Percentiles rank a stretch among this genome's conserved stretches.
phyloP scores from a whole-genome alignment of 2,329 filamentous ascomycete species.

The Lasiodiplodia sp. region DNA sequence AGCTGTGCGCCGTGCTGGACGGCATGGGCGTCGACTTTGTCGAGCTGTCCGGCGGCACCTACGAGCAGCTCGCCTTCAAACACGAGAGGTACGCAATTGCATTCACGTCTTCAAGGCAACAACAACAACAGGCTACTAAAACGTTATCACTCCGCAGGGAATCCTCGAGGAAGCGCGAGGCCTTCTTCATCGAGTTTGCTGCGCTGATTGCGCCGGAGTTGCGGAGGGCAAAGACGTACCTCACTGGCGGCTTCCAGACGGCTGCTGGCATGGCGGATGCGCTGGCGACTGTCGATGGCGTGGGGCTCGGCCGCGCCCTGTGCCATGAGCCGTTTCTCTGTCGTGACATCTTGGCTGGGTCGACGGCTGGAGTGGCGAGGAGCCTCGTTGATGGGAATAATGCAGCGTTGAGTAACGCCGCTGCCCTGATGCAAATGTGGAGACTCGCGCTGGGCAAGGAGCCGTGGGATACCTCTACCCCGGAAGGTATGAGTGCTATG shows the following conservation, averaged over 20 bases:
- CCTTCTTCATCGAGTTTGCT: conserved; percentile 73
- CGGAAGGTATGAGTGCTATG: too few relatives aligned
- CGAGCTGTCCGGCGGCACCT: conserved; percentile 69
- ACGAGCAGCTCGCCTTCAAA: conserved; percentile 40
- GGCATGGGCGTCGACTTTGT: conserved; percentile 71
- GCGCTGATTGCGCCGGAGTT: conserved; percentile 58
- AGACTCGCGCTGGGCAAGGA: too few relatives aligned
- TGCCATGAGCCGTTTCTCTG: conserved; percentile 60
- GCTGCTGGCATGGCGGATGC: conserved; percentile 29
- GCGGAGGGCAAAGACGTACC: conserved; percentile 62
- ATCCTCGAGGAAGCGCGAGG: conserved; percentile 64
- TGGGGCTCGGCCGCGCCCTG: conserved; percentile 65
- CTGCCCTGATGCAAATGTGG: too few relatives aligned
- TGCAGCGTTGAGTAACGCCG: too few relatives aligned
- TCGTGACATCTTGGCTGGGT: conserved; percentile 54
- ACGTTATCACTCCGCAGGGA: conserved; percentile 46
- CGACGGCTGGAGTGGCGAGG: too few relatives aligned
- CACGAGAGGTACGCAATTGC: not conserved
- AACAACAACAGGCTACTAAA: too few relatives aligned
- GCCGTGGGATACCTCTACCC: too few relatives aligned
- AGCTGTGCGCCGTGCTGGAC: conserved; percentile 57
- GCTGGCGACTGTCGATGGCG: conserved; percentile 53
- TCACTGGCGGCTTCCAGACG: conserved; percentile 61
- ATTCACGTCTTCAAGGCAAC: too few relatives aligned
- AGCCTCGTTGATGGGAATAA: too few relatives aligned